Conservation (phyloP, 257 asterid species). For the Nicotiana obtusifolia region DNA sequence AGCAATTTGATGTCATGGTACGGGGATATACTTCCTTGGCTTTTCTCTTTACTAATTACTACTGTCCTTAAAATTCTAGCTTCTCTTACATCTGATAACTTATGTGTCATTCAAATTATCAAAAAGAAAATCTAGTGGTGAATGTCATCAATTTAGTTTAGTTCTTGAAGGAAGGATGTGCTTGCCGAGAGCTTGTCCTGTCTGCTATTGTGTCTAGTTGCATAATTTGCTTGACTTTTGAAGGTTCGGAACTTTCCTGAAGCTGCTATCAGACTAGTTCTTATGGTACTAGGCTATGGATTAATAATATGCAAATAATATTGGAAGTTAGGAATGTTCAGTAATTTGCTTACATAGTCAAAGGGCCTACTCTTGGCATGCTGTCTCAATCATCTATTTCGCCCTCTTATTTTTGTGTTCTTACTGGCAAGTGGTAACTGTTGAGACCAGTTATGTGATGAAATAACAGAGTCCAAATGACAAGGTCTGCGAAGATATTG, state of each 20-base stretch:
- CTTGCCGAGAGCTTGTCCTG: background rate
- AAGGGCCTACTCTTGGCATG: background rate
- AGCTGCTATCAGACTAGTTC: background rate
- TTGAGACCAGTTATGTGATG: background rate
- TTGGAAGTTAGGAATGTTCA: background rate
- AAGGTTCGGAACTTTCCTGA: background rate
- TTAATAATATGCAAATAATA: background rate
- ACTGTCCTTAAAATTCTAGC: background rate
- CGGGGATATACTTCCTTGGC: background rate
- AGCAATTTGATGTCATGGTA: conserved; percentile 26
- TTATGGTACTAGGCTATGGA: background rate
- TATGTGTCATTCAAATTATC: background rate
- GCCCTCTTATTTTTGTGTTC: background rate
- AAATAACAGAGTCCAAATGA: background rate
- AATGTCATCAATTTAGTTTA: background rate
- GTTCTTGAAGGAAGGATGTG: background rate
- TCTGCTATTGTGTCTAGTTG: background rate
- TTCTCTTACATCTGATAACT: background rate
- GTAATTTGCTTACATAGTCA: background rate
- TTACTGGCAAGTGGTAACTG: background rate
- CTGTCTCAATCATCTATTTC: background rate
- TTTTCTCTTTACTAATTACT: background rate
- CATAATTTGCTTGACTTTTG: background rate
- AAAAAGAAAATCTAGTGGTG: background rate
- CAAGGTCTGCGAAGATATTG: background rate